These are phyloP conservation scores for Annulohypoxylon moriforme DNA, from an alignment of 495 filamentous ascomycete genomes.

Conservation along the genomic window DNA sequence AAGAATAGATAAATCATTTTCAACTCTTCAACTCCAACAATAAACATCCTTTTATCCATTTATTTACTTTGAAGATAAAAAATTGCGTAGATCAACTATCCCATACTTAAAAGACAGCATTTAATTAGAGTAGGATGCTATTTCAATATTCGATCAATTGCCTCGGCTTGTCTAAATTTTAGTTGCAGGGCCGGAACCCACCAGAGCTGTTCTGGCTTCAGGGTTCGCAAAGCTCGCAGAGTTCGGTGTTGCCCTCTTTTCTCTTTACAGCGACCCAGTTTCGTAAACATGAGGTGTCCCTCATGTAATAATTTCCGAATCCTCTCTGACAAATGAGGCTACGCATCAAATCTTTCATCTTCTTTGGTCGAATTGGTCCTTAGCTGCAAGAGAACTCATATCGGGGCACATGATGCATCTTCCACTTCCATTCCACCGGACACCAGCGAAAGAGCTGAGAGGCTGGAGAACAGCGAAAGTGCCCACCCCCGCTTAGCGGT, in stretches of 20 bases:
- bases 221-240: too few species aligned
- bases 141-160: neutral
- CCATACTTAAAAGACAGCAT: neutral
- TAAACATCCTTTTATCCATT: neutral
- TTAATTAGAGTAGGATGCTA: neutral
- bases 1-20: neutral
- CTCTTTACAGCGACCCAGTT: neutral
- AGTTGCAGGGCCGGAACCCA: neutral
- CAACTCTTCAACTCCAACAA: neutral
- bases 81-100: neutral
- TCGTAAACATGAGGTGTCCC: neutral
- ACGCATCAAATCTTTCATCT: neutral
- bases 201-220: neutral
- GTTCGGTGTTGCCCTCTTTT: neutral
- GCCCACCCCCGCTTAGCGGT: constrained; percentile 27
- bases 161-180: neutral
- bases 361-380: neutral
- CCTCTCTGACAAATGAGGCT: neutral
- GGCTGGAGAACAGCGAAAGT: constrained; percentile 10
- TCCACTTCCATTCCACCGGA: constrained; percentile 45
- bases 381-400: constrained; percentile 1
- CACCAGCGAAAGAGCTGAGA: constrained; percentile 16
- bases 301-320: constrained; percentile 8
- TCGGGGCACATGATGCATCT: constrained; percentile 30
- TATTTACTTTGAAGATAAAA: neutral